phyloP scores from a whole-genome alignment of 164 flowering plant species.

The Dillenia suffruticosa region DNA sequence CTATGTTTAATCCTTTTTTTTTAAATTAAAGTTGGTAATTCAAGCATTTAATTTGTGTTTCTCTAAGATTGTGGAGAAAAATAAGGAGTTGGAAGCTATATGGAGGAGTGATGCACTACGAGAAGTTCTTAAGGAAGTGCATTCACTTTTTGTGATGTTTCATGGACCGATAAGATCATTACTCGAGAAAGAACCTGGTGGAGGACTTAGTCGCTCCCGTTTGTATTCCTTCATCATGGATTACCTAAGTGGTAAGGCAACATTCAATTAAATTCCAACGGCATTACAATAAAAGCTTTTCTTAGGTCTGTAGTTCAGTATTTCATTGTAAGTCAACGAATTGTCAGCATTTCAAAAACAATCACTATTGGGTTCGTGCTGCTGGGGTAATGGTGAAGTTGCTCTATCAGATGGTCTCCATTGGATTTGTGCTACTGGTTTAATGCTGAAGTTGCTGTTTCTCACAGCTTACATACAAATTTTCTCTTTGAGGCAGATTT shows the following conservation, averaged over 20 bases:
- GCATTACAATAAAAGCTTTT: constrained; percentile 5
- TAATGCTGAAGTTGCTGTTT: constrained; percentile 35
- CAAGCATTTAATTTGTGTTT: constrained; percentile 2
- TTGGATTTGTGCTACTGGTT: constrained; percentile 35
- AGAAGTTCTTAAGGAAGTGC: constrained; percentile 81
- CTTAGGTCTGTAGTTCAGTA: constrained; percentile 21
- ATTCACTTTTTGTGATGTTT: constrained; percentile 90
- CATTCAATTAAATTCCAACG: constrained; percentile 3
- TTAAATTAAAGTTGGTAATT: background rate
- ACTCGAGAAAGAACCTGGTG: constrained; percentile 85
- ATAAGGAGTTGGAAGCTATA: constrained; percentile 64
- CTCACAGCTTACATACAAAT: constrained; percentile 24
- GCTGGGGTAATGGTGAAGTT: constrained; percentile 77
- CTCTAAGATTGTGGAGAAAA: constrained; percentile 81
- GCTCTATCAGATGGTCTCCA: constrained; percentile 37
- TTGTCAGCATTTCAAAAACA: constrained; percentile 63
- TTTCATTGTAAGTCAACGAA: constrained; percentile 50
- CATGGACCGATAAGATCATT: constrained; percentile 78
- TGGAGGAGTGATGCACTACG: constrained; percentile 75
- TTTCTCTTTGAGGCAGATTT: constrained; percentile 82
- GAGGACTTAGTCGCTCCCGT: constrained; percentile 65
- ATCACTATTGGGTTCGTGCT: constrained; percentile 59
- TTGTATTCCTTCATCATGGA: constrained; percentile 79
- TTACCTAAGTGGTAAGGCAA: constrained; percentile 70
- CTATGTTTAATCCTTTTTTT: too few species aligned